Conservation (phyloP, 208 protist species). For the Wallacemonas rigidus region DNA sequence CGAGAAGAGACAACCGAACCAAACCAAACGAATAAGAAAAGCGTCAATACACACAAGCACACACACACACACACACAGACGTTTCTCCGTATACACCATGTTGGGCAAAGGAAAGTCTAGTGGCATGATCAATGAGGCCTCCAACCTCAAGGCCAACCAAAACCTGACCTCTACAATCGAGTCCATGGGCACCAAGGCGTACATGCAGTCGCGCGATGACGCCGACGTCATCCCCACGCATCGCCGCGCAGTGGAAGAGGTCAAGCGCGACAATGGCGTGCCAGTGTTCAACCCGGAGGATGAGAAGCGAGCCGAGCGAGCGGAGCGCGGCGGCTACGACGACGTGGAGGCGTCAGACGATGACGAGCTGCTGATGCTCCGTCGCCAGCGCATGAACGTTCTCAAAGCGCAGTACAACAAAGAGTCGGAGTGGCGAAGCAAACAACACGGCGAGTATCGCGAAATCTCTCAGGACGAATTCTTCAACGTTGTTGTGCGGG, state of each 20-base stretch:
- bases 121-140: conserved; percentile 88
- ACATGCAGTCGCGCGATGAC: conserved; percentile 65
- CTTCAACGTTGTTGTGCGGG: conserved; percentile 90
- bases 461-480: conserved; percentile 95
- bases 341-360: conserved; percentile 72
- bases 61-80: background rate
- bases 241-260: conserved; percentile 42
- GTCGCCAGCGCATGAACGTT: conserved; percentile 59
- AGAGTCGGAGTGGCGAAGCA: conserved; percentile 79
- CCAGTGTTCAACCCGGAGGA: conserved; percentile 72
- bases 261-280: conserved; percentile 40
- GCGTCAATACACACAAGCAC: background rate
- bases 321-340: conserved; percentile 35
- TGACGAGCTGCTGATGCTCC: conserved; percentile 73
- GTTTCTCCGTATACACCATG: conserved; percentile 55
- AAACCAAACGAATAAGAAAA: too few species aligned
- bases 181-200: conserved; percentile 75
- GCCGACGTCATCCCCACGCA: conserved; percentile 87
- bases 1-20: too few species aligned
- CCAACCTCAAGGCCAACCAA: conserved; percentile 89
- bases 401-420: conserved; percentile 63
- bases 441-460: conserved; percentile 92
- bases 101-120: conserved; percentile 87
- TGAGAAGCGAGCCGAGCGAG: conserved; percentile 45
- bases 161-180: conserved; percentile 85